These are phyloP conservation scores for Penicillium sp. DNA, from an alignment of 2,329 filamentous ascomycete species.

Conservation along the genomic window DNA sequence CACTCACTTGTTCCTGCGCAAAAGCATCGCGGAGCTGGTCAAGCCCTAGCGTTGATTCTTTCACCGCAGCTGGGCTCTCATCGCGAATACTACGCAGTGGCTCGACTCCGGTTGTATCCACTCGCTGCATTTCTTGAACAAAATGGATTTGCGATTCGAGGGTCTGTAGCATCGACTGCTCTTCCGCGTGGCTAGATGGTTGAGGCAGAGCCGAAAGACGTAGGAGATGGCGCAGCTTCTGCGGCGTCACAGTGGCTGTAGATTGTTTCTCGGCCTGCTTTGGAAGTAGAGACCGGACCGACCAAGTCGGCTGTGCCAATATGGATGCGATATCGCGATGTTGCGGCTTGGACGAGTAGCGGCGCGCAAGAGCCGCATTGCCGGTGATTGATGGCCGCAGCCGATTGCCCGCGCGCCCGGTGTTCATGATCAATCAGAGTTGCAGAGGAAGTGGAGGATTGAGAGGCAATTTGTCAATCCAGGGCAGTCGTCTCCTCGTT, in stretches of 20 bases:
- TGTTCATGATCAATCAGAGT: slow-evolving; percentile 5
- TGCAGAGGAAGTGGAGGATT: too few species aligned
- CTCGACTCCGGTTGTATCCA: slow-evolving; percentile 66
- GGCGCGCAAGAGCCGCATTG: slow-evolving; percentile 7
- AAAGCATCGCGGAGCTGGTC: slow-evolving; percentile 34
- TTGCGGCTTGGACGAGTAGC: slow-evolving; percentile 23
- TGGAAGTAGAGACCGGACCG: slow-evolving; percentile 67
- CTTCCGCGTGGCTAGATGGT: slow-evolving; percentile 57
- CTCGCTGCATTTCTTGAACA: slow-evolving; percentile 74
- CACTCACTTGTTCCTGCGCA: slow-evolving; percentile 37
- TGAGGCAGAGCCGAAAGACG: slow-evolving; percentile 80
- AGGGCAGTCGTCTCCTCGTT: too few species aligned
- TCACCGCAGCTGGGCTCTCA: slow-evolving; percentile 43
- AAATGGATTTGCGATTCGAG: slow-evolving; percentile 82
- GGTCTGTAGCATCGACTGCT: slow-evolving; percentile 64
- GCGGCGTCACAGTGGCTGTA: slow-evolving; percentile 49
- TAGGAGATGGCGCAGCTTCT: slow-evolving; percentile 75
- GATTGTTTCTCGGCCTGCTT: slow-evolving; percentile 25
- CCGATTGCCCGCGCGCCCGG: slow-evolving; percentile 14
- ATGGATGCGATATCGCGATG: slow-evolving; percentile 38
- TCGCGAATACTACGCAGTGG: slow-evolving; percentile 77
- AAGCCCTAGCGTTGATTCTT: slow-evolving; percentile 37
- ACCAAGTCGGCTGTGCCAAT: slow-evolving; percentile 73
- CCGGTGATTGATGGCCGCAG: slow-evolving; percentile 10
- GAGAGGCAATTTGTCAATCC: too few species aligned